phyloP scores from a whole-genome alignment of 2,329 filamentous ascomycete genomes.

The Phaeomoniella chlamydospora region DNA sequence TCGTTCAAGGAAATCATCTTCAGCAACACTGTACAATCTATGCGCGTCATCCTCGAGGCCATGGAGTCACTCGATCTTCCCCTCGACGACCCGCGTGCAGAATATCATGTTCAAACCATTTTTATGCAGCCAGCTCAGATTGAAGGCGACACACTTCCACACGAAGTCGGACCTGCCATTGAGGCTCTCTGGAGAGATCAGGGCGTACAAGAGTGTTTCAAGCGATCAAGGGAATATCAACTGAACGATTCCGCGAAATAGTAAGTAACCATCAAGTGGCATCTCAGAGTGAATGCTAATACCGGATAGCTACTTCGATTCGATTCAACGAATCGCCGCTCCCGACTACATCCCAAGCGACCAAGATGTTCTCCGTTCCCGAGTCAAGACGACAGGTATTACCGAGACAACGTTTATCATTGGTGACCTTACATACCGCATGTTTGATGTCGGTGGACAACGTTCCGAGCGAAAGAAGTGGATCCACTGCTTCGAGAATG shows the following conservation, averaged over 20 bases:
- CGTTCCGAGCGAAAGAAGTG: conserved; percentile 91
- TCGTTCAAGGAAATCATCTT: conserved; percentile 61
- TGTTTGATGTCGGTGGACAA: conserved; percentile 92
- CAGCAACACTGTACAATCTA: conserved; percentile 56
- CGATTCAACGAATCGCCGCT: conserved; percentile 76
- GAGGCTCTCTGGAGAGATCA: conserved; percentile 85
- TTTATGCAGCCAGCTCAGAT: conserved; percentile 98
- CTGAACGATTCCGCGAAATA: conserved; percentile 94
- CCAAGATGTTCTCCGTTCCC: conserved; percentile 85
- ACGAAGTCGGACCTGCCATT: conserved; percentile 86
- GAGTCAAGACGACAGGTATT: conserved; percentile 96
- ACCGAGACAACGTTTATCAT: conserved; percentile 90
- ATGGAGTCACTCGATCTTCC: conserved; percentile 63
- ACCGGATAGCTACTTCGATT: conserved; percentile 79
- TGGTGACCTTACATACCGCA: conserved; percentile 82
- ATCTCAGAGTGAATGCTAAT: background rate
- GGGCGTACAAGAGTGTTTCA: conserved; percentile 89
- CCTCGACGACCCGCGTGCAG: conserved; percentile 79
- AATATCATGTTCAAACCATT: conserved; percentile 96
- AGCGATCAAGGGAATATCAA: conserved; percentile 89
- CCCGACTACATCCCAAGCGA: conserved; percentile 92
- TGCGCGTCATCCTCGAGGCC: conserved; percentile 56
- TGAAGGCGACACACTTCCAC: conserved; percentile 85
- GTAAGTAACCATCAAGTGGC: conserved; percentile 38
- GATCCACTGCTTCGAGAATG: conserved; percentile 98